Evolutionary conservation across 306 rosid genomes (phyloP).

Genomic region (Oemleria cerasiformis): DNA sequence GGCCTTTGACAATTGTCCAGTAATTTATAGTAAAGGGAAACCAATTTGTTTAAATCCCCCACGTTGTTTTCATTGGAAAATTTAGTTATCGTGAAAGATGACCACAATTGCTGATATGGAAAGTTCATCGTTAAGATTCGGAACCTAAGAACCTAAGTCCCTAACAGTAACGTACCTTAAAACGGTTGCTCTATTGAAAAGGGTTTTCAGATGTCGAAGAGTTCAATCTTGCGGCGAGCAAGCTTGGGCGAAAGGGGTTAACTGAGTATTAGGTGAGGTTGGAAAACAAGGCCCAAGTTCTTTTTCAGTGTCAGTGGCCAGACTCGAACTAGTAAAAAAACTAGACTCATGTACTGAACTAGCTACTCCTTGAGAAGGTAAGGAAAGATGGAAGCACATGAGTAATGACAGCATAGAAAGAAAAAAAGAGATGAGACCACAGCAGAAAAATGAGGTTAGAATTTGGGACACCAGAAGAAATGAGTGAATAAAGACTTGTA

Average conservation of each 20-base stretch:
- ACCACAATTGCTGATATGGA: background rate
- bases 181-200: background rate
- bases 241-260: background rate
- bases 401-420: background rate
- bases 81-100: background rate
- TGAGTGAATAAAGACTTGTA: background rate
- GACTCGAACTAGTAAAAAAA: background rate
- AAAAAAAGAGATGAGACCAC: background rate
- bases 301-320: background rate
- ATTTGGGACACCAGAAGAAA: conserved; percentile 1
- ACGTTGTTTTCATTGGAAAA: background rate
- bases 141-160: background rate
- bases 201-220: background rate
- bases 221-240: background rate
- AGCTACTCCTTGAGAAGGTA: conserved; percentile 9
- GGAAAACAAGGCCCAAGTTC: too few species aligned
- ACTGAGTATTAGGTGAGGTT: too few species aligned
- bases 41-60: background rate
- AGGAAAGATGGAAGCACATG: background rate
- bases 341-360: background rate
- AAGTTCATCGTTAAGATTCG: background rate
- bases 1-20: background rate
- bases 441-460: background rate
- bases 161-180: background rate
- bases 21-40: background rate